Evolutionary conservation across 2,329 filamentous ascomycete genomes (phyloP).

Genomic region (Madurella mycetomatis): DNA sequence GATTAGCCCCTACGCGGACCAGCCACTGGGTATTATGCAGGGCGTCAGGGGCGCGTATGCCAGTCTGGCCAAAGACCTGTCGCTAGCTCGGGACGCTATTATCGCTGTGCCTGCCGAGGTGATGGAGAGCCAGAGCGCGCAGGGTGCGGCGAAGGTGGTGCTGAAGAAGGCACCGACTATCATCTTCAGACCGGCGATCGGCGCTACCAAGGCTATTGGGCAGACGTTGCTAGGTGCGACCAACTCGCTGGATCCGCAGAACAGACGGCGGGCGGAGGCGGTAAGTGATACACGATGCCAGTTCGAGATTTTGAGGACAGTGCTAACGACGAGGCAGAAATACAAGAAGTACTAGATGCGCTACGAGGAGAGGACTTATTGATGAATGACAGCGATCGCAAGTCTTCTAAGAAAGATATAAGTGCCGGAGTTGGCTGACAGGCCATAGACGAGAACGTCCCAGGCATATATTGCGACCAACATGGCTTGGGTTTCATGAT

Average conservation of each 20-base stretch:
- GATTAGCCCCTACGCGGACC: slow-evolving; percentile 89
- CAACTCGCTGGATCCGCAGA: slow-evolving; percentile 81
- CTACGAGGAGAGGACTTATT: too few species aligned
- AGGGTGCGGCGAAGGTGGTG: slow-evolving; percentile 74
- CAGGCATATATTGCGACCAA: too few species aligned
- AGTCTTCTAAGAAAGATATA: too few species aligned
- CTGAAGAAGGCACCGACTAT: slow-evolving; percentile 84
- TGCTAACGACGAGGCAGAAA: slow-evolving; percentile 37
- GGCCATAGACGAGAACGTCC: too few species aligned
- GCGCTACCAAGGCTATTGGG: slow-evolving; percentile 80
- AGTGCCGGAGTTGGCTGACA: too few species aligned
- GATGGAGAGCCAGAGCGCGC: slow-evolving; percentile 77
- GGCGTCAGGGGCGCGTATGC: slow-evolving; percentile 79
- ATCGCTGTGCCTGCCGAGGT: slow-evolving; percentile 91
- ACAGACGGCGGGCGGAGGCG: slow-evolving; percentile 78
- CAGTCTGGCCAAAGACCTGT: slow-evolving; percentile 80
- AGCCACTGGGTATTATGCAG: slow-evolving; percentile 83
- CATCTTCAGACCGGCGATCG: slow-evolving; percentile 84
- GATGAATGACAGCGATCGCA: too few species aligned
- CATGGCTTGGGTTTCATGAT: too few species aligned
- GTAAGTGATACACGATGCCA: slow-evolving; percentile 53
- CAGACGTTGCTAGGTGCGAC: slow-evolving; percentile 89
- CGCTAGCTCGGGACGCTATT: slow-evolving; percentile 82
- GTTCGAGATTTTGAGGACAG: background rate
- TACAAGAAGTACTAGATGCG: slow-evolving; percentile 41